Evolutionary conservation across 352 stramenopile genomes (phyloP).

Genomic region (Phytophthora nicotianae): DNA sequence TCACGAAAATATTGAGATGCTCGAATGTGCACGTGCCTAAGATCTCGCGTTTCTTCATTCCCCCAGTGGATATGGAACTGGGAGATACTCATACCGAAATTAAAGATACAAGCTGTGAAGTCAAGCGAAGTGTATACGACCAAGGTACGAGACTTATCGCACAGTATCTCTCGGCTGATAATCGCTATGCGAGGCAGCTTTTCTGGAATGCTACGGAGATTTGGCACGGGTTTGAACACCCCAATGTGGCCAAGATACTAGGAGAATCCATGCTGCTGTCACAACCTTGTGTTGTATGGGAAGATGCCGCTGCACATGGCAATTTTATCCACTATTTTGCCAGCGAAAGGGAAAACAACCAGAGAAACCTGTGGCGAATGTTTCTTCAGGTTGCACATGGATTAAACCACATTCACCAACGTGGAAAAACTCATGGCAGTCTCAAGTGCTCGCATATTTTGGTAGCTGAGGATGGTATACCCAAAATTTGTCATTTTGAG

Average conservation of each 20-base stretch:
- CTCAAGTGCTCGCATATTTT: constrained; percentile 35
- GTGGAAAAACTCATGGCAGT: constrained; percentile 18
- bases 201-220: constrained; percentile 26
- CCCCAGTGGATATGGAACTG: constrained; percentile 28
- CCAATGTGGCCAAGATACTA: constrained; percentile 25
- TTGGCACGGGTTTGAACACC: constrained; percentile 30
- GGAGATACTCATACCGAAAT: neutral
- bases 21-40: constrained; percentile 28
- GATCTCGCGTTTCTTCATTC: constrained; percentile 35
- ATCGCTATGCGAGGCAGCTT: constrained; percentile 12
- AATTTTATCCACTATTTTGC: constrained; percentile 33
- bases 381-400: constrained; percentile 29
- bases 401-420: constrained; percentile 26
- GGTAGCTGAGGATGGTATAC: constrained; percentile 10
- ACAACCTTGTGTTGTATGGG: constrained; percentile 24
- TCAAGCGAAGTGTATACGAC: constrained; percentile 23
- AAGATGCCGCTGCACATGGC: constrained; percentile 15
- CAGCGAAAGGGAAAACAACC: constrained; percentile 3
- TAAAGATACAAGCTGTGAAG: constrained; percentile 8
- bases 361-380: constrained; percentile 26
- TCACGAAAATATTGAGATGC: constrained; percentile 11
- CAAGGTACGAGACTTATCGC: constrained; percentile 21
- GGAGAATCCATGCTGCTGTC: constrained; percentile 17
- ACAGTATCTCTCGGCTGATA: constrained; percentile 23
- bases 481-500: constrained; percentile 33